Evolutionary conservation across 2,329 filamentous ascomycete genomes (phyloP).

Genomic region (Podosphaera xanthii): DNA sequence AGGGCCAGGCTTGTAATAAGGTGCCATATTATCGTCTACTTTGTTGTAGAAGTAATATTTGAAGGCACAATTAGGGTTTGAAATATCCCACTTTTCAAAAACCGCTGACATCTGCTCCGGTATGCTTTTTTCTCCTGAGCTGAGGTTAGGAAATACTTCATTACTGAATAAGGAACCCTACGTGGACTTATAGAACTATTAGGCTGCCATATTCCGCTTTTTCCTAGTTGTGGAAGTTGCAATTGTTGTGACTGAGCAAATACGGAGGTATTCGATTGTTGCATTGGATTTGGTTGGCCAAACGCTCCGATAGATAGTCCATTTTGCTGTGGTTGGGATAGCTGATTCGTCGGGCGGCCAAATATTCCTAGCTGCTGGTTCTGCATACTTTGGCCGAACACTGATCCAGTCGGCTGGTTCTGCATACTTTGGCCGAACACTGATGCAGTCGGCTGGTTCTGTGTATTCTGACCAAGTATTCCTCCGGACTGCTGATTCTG

Average conservation of each 20-base stretch:
- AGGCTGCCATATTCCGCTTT: constrained; percentile 14
- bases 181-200: constrained; percentile 12
- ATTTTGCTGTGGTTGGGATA: too few species aligned
- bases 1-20: constrained; percentile 48
- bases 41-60: constrained; percentile 78
- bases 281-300: constrained; percentile 4
- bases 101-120: constrained; percentile 51
- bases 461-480: constrained; percentile 1
- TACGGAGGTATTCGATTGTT: constrained; percentile 6
- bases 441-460: not conserved
- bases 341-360: not conserved
- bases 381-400: not conserved
- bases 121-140: constrained; percentile 44
- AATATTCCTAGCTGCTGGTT: not conserved
- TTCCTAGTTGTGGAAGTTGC: constrained; percentile 12
- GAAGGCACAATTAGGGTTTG: constrained; percentile 46
- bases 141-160: constrained; percentile 6
- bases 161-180: constrained; percentile 4
- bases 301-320: not conserved
- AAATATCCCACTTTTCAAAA: constrained; percentile 51
- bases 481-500: constrained; percentile 1
- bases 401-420: not conserved
- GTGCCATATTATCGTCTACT: constrained; percentile 50
- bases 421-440: constrained; percentile 1
- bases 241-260: not conserved